These are phyloP conservation scores for Stagonosporopsis chrysanthemi DNA, from an alignment of 2,329 filamentous ascomycete species.

Conservation along the genomic window DNA sequence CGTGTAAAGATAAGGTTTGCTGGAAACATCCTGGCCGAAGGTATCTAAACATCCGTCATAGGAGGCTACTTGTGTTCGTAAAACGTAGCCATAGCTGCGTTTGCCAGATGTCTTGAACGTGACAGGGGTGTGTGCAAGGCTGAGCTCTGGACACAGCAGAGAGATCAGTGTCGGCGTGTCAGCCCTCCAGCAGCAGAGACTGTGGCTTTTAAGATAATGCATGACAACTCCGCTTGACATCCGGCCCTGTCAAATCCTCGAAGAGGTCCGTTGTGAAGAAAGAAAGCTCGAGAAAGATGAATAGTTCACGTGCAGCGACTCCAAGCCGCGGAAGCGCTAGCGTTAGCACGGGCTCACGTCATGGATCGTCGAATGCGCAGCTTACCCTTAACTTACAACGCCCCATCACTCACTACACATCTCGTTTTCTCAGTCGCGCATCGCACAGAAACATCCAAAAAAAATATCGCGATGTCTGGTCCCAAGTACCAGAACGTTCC, in stretches of 20 bases:
- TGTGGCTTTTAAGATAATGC: not conserved
- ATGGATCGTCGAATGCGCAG: slow-evolving; percentile 4
- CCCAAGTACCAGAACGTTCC: slow-evolving; percentile 85
- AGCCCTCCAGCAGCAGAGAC: not conserved
- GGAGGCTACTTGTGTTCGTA: no score
- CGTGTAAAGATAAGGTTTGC: no score
- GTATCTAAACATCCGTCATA: no score
- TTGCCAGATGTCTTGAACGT: not conserved
- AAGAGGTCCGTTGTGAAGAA: not conserved
- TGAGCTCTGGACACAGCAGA: no score
- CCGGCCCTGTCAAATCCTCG: no score
- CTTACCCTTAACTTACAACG: slow-evolving; percentile 7
- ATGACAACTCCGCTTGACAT: not conserved
- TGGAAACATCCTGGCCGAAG: no score
- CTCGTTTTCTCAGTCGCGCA: not conserved
- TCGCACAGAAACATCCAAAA: slow-evolving; percentile 3
- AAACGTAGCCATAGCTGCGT: not conserved
- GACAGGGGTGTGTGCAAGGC: not conserved
- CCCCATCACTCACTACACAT: slow-evolving; percentile 1
- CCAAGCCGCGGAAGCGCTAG: slow-evolving; percentile 12
- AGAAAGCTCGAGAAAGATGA: slow-evolving; percentile 14
- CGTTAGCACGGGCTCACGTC: slow-evolving; percentile 9
- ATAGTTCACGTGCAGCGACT: slow-evolving; percentile 7
- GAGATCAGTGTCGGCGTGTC: not conserved
- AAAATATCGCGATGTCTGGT: slow-evolving; percentile 66